These are phyloP conservation scores for Solanum chaucha DNA, from an alignment of 257 asterid species.

Conservation along the genomic window DNA sequence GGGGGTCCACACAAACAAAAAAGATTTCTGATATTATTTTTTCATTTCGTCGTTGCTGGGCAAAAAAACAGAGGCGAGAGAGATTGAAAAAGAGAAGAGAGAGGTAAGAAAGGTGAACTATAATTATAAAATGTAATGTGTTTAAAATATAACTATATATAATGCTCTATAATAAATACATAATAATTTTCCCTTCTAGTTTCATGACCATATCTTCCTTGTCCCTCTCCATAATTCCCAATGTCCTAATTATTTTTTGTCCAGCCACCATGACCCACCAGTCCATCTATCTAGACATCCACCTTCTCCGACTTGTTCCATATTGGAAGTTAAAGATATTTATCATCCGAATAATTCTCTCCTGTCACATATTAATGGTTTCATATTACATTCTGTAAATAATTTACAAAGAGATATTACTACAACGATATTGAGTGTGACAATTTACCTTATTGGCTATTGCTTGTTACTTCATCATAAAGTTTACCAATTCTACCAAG, in stretches of 20 bases:
- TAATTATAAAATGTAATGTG: too few relatives aligned
- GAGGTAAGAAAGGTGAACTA: background rate
- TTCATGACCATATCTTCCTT: background rate
- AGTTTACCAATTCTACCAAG: background rate
- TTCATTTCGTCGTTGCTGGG: background rate
- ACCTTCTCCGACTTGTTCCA: background rate
- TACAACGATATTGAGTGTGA: background rate
- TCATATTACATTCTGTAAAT: background rate
- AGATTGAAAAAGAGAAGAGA: too few relatives aligned
- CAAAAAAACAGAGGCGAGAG: too few relatives aligned
- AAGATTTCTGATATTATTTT: too few relatives aligned
- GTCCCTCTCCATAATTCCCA: background rate
- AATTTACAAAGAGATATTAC: background rate
- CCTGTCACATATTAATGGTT: background rate
- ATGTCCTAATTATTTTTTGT: background rate
- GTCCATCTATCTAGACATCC: background rate
- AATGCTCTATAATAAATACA: too few relatives aligned
- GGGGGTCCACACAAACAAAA: too few relatives aligned
- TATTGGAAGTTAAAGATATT: fast-evolving
- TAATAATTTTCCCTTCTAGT: background rate
- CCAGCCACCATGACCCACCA: background rate
- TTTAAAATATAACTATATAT: too few relatives aligned
- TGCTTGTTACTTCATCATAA: background rate
- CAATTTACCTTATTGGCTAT: background rate
- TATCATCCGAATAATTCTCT: fast-evolving